Evolutionary conservation across 140 eudicot genomes (phyloP).

Genomic region (Stevia rebaudiana): DNA sequence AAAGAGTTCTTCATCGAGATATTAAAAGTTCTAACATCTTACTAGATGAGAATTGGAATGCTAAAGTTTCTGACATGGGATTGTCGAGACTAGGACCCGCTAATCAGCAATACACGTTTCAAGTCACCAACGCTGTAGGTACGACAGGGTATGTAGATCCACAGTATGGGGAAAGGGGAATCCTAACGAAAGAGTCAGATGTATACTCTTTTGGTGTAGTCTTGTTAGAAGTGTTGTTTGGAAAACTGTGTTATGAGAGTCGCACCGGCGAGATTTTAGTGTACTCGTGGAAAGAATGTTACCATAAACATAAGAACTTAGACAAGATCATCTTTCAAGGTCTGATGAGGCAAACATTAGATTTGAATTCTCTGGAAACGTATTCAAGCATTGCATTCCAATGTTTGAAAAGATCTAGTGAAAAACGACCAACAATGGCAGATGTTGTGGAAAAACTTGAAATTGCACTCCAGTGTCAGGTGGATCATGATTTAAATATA

Average conservation of each 20-base stretch:
- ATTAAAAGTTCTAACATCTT: conserved; percentile 20
- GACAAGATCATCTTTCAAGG: not conserved
- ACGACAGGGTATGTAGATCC: conserved; percentile 11
- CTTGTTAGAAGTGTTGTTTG: conserved; percentile 13
- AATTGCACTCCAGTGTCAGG: not conserved
- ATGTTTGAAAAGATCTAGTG: not conserved
- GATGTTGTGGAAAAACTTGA: conserved; percentile 1
- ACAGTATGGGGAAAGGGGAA: conserved; percentile 5
- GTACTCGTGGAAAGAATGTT: not conserved
- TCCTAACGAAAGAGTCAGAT: conserved; percentile 13
- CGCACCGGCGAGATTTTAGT: not conserved
- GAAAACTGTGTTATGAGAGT: not conserved
- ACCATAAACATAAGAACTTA: not conserved
- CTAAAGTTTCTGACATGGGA: conserved; percentile 22
- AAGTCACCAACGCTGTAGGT: conserved; percentile 4
- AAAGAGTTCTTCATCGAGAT: conserved; percentile 17
- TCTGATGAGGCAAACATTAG: not conserved
- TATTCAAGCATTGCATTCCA: not conserved
- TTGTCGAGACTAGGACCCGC: conserved; percentile 17
- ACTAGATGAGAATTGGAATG: conserved; percentile 13
- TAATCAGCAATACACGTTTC: not conserved
- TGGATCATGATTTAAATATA: not conserved
- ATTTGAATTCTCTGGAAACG: not conserved
- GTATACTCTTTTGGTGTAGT: conserved; percentile 18
- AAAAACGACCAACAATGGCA: conserved; percentile 1